These are phyloP conservation scores for Lachancea lanzarotensis DNA, from an alignment of 805 yeast species.

Conservation along the genomic window DNA sequence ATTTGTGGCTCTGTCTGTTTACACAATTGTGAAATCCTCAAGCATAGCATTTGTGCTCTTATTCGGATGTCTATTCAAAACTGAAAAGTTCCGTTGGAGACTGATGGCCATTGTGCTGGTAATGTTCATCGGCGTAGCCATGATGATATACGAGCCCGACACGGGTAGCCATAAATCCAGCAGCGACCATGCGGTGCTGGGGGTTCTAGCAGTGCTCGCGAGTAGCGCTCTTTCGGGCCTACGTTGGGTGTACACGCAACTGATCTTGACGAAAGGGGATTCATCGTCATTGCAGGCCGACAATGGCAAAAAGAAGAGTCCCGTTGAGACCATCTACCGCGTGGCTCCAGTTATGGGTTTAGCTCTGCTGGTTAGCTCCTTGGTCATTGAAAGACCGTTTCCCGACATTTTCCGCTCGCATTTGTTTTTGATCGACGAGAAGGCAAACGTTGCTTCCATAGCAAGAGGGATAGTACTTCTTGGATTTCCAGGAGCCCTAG, in stretches of 20 bases:
- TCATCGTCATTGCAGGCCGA: conserved; percentile 1
- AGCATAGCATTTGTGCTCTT: conserved; percentile 81
- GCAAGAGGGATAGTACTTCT: conserved; percentile 50
- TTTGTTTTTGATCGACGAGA: conserved; percentile 16
- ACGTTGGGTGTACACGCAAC: conserved; percentile 92
- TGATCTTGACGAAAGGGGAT: conserved; percentile 49
- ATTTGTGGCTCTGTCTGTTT: conserved; percentile 72
- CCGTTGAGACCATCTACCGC: conserved; percentile 77
- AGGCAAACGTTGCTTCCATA: conserved; percentile 31
- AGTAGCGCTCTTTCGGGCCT: conserved; percentile 83
- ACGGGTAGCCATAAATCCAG: conserved; percentile 14
- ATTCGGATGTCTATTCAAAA: conserved; percentile 75
- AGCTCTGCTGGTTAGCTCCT: conserved; percentile 54
- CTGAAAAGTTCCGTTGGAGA: conserved; percentile 68
- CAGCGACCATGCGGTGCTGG: conserved; percentile 35
- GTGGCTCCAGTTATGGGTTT: conserved; percentile 79
- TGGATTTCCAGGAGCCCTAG: conserved; percentile 76
- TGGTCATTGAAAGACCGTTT: conserved; percentile 57
- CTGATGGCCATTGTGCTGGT: conserved; percentile 62
- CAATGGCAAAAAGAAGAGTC: conserved; percentile 39
- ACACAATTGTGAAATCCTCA: conserved; percentile 90
- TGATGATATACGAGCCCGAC: conserved; percentile 68
- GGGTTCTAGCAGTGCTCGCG: conserved; percentile 65
- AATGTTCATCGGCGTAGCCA: conserved; percentile 77
- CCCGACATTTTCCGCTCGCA: conserved; percentile 22